Evolutionary conservation across 352 stramenopile genomes (phyloP).

Genomic region (Pseudoperonospora humuli): DNA sequence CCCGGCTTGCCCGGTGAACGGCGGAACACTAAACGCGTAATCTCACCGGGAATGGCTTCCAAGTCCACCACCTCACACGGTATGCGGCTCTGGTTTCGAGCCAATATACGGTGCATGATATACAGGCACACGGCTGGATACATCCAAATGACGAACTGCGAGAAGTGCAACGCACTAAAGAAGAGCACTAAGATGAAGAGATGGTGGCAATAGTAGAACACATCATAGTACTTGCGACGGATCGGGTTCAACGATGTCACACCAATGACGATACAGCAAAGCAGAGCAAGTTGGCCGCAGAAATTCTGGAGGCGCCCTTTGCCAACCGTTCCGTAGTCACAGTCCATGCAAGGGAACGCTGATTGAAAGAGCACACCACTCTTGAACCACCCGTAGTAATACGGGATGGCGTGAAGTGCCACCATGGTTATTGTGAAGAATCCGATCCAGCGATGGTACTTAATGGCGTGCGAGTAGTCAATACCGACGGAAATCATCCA

Average conservation of each 20-base stretch:
- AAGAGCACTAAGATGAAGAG: slow-evolving; percentile 81
- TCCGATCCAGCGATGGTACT: slow-evolving; percentile 85
- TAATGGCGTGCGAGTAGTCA: slow-evolving; percentile 82
- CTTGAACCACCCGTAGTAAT: slow-evolving; percentile 65
- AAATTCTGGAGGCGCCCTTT: slow-evolving; percentile 71
- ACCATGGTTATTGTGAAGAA: slow-evolving; percentile 62
- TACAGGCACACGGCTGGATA: slow-evolving; percentile 72
- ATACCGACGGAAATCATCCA: slow-evolving; percentile 82
- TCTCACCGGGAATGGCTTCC: slow-evolving; percentile 75
- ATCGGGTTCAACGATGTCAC: slow-evolving; percentile 66
- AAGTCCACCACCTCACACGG: slow-evolving; percentile 74
- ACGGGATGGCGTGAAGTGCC: slow-evolving; percentile 53
- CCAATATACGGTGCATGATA: slow-evolving; percentile 74
- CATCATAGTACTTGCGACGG: slow-evolving; percentile 68
- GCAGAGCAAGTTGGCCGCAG: slow-evolving; percentile 55
- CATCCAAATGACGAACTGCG: slow-evolving; percentile 80
- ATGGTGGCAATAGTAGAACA: slow-evolving; percentile 87
- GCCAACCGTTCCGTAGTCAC: slow-evolving; percentile 56
- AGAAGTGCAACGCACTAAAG: slow-evolving; percentile 60
- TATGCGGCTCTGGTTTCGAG: slow-evolving; percentile 57
- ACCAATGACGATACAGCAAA: slow-evolving; percentile 68
- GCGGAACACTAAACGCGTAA: slow-evolving; percentile 75
- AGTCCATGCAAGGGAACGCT: slow-evolving; percentile 58
- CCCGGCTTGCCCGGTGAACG: slow-evolving; percentile 61
- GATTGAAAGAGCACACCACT: slow-evolving; percentile 45